Evolutionary conservation across 768 basidiomycete genomes (phyloP).

Genomic region (Russula emetica): DNA sequence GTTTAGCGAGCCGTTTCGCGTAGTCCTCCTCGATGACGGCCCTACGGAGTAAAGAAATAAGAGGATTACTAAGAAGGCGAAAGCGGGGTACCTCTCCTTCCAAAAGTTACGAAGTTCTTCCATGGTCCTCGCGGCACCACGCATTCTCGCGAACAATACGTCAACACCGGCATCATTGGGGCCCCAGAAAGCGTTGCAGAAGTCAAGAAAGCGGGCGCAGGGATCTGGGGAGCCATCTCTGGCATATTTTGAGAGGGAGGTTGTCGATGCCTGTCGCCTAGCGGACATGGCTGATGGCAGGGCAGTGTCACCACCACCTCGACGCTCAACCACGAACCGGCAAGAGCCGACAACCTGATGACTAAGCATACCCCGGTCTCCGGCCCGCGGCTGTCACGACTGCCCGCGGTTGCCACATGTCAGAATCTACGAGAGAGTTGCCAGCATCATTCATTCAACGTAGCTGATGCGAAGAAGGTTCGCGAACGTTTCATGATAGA

Average conservation of each 20-base stretch:
- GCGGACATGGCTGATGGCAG: conserved; percentile 51
- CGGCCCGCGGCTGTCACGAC: background rate
- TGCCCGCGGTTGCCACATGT: background rate
- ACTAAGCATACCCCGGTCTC: background rate
- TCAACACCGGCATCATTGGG: conserved; percentile 81
- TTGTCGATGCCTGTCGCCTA: conserved; percentile 75
- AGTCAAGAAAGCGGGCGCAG: conserved; percentile 60
- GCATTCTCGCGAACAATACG: conserved; percentile 84
- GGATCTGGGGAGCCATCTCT: conserved; percentile 51
- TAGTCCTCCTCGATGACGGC: conserved; percentile 94
- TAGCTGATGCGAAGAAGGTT: no score
- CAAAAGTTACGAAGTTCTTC: conserved; percentile 86
- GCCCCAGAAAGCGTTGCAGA: conserved; percentile 98
- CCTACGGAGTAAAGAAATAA: conserved; percentile 40
- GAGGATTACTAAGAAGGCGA: conserved; percentile 2
- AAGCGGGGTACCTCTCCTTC: conserved; percentile 78
- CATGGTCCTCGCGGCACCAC: conserved; percentile 77
- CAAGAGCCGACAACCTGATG: background rate
- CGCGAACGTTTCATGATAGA: no score
- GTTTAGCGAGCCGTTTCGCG: conserved; percentile 73
- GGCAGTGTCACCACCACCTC: background rate
- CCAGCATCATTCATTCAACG: no score
- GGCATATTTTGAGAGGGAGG: conserved; percentile 70
- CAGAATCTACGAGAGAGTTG: no score
- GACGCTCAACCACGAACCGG: background rate